phyloP scores from a whole-genome alignment of 257 asterid species.

The Solanum lycopersicoides region DNA sequence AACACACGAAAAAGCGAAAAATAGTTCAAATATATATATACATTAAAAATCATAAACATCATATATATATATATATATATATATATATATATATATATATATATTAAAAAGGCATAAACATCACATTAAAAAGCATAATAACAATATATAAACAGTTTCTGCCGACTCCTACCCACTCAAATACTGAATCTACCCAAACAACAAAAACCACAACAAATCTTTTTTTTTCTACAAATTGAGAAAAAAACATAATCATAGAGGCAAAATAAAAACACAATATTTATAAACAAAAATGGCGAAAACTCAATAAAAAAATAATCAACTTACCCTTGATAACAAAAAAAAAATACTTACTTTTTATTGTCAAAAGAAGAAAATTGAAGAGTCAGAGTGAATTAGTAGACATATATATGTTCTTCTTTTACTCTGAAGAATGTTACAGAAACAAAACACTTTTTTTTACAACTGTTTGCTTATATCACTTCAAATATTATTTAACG shows the following conservation, averaged over 20 bases:
- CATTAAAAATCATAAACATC: neutral
- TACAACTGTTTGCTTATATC: neutral
- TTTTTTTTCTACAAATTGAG: neutral
- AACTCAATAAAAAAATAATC: neutral
- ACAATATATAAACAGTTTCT: neutral
- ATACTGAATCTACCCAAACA: neutral
- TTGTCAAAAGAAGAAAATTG: neutral
- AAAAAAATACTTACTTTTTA: neutral
- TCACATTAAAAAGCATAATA: neutral
- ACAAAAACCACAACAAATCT: neutral
- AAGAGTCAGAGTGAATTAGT: neutral
- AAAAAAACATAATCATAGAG: neutral
- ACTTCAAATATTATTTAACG: neutral
- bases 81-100: too few relatives aligned
- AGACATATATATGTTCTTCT: neutral
- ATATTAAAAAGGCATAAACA: neutral
- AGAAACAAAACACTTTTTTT: neutral
- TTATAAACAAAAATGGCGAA: neutral
- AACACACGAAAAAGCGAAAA: neutral
- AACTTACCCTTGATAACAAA: neutral
- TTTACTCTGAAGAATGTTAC: neutral
- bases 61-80: too few relatives aligned
- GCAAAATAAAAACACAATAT: neutral
- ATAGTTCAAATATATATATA: neutral
- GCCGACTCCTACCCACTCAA: neutral